Evolutionary conservation across 768 basidiomycete species (phyloP).

Genomic region (Gyrodon lividus): DNA sequence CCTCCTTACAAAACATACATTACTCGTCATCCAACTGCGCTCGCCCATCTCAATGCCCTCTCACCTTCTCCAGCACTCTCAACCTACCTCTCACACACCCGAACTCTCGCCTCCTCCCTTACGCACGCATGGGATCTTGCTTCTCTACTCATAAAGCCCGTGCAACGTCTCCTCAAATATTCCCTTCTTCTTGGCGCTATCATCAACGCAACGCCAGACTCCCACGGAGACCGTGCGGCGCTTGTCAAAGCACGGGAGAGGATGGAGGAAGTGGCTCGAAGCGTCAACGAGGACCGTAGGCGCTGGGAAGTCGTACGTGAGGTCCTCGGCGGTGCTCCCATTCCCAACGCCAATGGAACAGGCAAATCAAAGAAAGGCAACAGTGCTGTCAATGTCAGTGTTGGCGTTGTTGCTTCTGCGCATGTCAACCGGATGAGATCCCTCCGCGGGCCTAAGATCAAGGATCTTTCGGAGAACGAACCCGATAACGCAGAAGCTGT

Average conservation of each 20-base stretch:
- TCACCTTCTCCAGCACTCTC: slow-evolving; percentile 45
- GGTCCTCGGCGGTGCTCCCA: slow-evolving; percentile 49
- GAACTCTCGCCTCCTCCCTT: slow-evolving; percentile 61
- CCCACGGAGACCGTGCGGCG: slow-evolving; percentile 57
- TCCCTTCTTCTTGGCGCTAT: slow-evolving; percentile 79
- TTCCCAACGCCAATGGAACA: slow-evolving; percentile 37
- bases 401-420: slow-evolving; percentile 54
- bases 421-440: slow-evolving; percentile 62
- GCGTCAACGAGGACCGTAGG: slow-evolving; percentile 76
- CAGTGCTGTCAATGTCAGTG: slow-evolving; percentile 37
- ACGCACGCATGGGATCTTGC: slow-evolving; percentile 92
- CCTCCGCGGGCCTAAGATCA: slow-evolving; percentile 37
- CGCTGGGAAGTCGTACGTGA: slow-evolving; percentile 78
- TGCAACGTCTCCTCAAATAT: slow-evolving; percentile 95
- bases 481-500: slow-evolving; percentile 43
- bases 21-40: slow-evolving; percentile 72
- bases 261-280: slow-evolving; percentile 72
- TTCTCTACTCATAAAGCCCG: slow-evolving; percentile 94
- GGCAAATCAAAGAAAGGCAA: slow-evolving; percentile 41
- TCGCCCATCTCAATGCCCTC: slow-evolving; percentile 60
- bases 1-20: slow-evolving; percentile 78
- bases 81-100: slow-evolving; percentile 66
- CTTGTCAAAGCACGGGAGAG: slow-evolving; percentile 32
- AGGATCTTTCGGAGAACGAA: slow-evolving; percentile 24
- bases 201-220: slow-evolving; percentile 69